phyloP scores from a whole-genome alignment of 805 yeast genomes.

The Saccharomyces eubayanus region DNA sequence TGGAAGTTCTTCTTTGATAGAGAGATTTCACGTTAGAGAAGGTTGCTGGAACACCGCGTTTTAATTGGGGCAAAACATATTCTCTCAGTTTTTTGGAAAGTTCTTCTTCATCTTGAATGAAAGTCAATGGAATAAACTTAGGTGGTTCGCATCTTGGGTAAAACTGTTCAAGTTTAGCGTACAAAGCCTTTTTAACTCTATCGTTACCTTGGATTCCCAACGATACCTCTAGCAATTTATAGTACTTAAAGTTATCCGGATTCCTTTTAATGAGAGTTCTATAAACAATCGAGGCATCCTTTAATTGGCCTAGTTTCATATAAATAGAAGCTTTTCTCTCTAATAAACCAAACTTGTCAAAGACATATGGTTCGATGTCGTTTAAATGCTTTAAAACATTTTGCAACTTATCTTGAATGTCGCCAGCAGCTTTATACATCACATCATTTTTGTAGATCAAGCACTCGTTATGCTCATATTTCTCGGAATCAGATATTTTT shows the following conservation, averaged over 20 bases:
- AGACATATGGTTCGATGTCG: conserved; percentile 43
- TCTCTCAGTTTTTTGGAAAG: conserved; percentile 36
- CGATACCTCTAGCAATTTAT: conserved; percentile 55
- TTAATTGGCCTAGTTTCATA: conserved; percentile 44
- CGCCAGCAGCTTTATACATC: conserved; percentile 53
- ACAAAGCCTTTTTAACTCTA: conserved; percentile 48
- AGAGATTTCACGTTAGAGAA: conserved; percentile 80
- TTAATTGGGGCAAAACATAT: conserved; percentile 56
- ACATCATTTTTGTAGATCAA: conserved; percentile 62
- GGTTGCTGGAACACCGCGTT: conserved; percentile 82
- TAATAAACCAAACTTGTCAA: conserved; percentile 51
- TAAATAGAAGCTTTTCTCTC: conserved; percentile 64
- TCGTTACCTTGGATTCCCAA: conserved; percentile 43
- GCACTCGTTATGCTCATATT: conserved; percentile 76
- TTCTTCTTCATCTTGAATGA: conserved; percentile 46
- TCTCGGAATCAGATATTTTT: conserved; percentile 55
- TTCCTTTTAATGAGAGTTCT: conserved; percentile 71
- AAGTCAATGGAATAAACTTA: conserved; percentile 65
- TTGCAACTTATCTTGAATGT: conserved; percentile 33
- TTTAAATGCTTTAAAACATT: conserved; percentile 56
- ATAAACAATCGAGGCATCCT: conserved; percentile 62
- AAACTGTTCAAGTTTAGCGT: conserved; percentile 53
- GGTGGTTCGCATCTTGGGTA: conserved; percentile 85
- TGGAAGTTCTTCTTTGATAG: conserved; percentile 41
- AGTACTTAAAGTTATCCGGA: conserved; percentile 69